A percentile compares a stretch with the other conserved stretches of the same genome.
Evolutionary conservation across 257 asterid species (phyloP).

Genomic region (Cinchona pubescens): DNA sequence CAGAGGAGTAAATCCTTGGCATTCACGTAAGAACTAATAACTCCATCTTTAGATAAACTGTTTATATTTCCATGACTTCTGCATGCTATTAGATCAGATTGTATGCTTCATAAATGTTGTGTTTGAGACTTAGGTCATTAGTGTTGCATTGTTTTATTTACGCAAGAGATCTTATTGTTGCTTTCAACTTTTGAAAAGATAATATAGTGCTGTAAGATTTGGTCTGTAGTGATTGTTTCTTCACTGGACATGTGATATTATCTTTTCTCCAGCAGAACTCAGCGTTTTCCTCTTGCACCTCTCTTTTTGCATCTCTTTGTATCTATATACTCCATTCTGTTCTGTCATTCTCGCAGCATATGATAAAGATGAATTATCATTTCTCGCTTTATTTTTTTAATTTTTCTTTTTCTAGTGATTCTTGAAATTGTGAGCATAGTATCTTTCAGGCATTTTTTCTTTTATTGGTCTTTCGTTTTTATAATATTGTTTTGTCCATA

Average conservation of each 20-base stretch:
- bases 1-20: constrained; percentile 92
- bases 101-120: background rate
- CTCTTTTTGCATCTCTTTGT: background rate
- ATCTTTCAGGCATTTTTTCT: background rate
- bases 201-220: background rate
- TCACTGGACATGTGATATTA: background rate
- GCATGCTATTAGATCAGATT: background rate
- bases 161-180: background rate
- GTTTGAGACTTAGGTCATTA: background rate
- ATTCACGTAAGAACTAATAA: constrained; percentile 64
- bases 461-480: too few relatives aligned
- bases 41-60: background rate
- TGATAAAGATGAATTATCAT: background rate
- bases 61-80: background rate
- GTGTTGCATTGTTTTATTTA: background rate
- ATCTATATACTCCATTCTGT: background rate
- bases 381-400: background rate
- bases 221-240: background rate
- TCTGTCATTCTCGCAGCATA: background rate
- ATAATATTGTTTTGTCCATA: too few relatives aligned
- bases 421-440: background rate
- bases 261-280: background rate
- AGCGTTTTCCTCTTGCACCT: background rate
- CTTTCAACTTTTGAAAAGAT: background rate
- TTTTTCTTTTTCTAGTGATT: background rate